phyloP scores from a whole-genome alignment of 306 rosid species.

The Rosa rugosa region DNA sequence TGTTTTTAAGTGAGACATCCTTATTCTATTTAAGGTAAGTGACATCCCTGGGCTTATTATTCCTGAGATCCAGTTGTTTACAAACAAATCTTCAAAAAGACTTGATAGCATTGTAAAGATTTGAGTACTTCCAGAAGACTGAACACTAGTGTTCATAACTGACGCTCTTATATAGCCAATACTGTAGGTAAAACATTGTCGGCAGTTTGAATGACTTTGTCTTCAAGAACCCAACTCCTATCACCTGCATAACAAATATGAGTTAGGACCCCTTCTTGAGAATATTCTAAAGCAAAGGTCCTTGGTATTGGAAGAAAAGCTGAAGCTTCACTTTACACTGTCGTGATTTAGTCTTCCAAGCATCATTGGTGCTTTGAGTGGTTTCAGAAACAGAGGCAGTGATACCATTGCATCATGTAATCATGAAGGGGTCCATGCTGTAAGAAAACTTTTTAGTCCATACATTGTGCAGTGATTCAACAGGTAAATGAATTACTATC shows the following conservation, averaged over 20 bases:
- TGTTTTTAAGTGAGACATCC: conserved; percentile 15
- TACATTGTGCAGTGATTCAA: conserved; percentile 21
- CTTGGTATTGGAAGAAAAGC: conserved; percentile 29
- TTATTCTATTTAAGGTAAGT: conserved; percentile 19
- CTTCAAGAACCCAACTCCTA: conserved; percentile 17
- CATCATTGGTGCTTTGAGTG: conserved; percentile 26
- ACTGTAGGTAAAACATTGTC: not conserved
- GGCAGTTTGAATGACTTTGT: conserved; percentile 2
- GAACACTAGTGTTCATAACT: not conserved
- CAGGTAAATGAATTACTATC: conserved; percentile 11
- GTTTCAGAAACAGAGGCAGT: conserved; percentile 25
- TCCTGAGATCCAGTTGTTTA: conserved; percentile 20
- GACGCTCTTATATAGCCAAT: not conserved
- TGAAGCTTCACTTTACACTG: conserved; percentile 26
- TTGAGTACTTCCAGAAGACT: conserved; percentile 6
- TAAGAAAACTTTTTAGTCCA: conserved; percentile 27
- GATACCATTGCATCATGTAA: conserved; percentile 36
- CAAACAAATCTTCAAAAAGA: not conserved
- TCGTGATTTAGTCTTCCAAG: conserved; percentile 18
- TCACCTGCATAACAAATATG: conserved; percentile 4
- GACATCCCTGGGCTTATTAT: not conserved
- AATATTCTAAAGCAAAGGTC: conserved; percentile 27
- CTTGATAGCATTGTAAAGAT: not conserved
- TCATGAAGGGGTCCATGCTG: conserved; percentile 26
- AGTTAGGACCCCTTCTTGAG: conserved; percentile 19